Percentiles rank a stretch among this genome's conserved stretches.
These are phyloP conservation scores for Lentinula raphanica DNA, from an alignment of 768 basidiomycete species.

Conservation along the genomic window DNA sequence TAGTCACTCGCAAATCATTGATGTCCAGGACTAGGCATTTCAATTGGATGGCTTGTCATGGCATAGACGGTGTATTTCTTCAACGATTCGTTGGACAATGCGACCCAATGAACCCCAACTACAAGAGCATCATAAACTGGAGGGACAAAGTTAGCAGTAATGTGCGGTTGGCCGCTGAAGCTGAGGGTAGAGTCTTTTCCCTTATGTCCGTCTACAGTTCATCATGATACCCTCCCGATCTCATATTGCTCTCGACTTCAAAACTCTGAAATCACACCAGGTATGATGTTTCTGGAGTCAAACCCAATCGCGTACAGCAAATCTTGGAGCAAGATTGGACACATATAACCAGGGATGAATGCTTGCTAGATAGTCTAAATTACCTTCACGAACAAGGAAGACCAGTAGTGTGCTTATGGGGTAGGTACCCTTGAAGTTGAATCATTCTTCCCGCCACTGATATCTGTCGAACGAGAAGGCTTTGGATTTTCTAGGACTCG, in stretches of 20 bases:
- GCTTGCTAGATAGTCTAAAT: constrained; percentile 62
- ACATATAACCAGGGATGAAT: constrained; percentile 61
- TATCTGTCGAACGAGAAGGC: constrained; percentile 30
- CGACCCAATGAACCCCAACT: constrained; percentile 27
- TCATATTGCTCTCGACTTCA: not conserved
- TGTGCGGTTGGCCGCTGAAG: constrained; percentile 75
- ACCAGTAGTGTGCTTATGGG: constrained; percentile 74
- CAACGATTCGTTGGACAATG: constrained; percentile 74
- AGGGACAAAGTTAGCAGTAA: constrained; percentile 71
- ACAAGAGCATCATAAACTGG: constrained; percentile 50
- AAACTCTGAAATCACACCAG: constrained; percentile 35
- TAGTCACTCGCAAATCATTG: not conserved
- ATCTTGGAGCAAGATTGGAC: constrained; percentile 70
- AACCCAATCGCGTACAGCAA: constrained; percentile 59
- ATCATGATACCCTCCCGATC: not conserved
- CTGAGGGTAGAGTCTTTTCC: constrained; percentile 74
- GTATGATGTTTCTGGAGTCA: constrained; percentile 79
- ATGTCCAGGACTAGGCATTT: constrained; percentile 45
- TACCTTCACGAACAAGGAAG: constrained; percentile 68
- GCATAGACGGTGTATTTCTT: constrained; percentile 75
- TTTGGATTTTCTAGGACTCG: constrained; percentile 60
- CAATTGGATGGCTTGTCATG: constrained; percentile 79
- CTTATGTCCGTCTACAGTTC: constrained; percentile 57
- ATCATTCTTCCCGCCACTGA: not conserved
- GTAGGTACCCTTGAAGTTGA: constrained; percentile 20